A percentile compares a stretch with the other conserved stretches of the same genome.
phyloP scores from a whole-genome alignment of 176 grass and related monocot species.

The Oryza meyeriana region DNA sequence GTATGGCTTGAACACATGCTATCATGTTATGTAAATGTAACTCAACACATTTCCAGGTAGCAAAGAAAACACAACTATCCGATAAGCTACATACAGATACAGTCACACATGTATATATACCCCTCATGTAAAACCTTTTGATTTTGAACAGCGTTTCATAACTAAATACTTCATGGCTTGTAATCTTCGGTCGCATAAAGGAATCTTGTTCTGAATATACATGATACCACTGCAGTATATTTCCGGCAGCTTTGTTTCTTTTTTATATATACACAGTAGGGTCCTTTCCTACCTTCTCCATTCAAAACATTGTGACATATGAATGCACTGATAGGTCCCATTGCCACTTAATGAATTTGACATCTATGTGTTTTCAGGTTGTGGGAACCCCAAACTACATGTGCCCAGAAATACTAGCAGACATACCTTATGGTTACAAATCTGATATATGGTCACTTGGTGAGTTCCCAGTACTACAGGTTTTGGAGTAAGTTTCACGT shows the following conservation, averaged over 20 bases:
- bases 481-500: background rate
- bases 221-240: background rate
- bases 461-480: conserved; percentile 13
- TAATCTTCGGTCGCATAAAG: background rate
- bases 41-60: background rate
- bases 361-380: conserved; percentile 44
- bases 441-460: conserved; percentile 86
- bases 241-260: background rate
- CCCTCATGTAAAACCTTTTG: background rate
- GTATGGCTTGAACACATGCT: conserved; percentile 28
- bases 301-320: background rate
- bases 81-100: background rate
- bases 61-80: background rate
- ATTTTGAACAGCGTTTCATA: background rate
- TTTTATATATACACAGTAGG: background rate
- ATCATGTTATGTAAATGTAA: conserved; percentile 6
- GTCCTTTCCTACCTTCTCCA: background rate
- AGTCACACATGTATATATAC: background rate
- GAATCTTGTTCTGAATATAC: background rate
- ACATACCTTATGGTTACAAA: conserved; percentile 90
- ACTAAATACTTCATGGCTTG: background rate
- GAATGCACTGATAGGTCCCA: background rate
- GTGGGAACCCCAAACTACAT: conserved; percentile 91
- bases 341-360: background rate
- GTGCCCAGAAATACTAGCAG: conserved; percentile 84